Evolutionary conservation across 176 grass and related monocot genomes (phyloP).

Genomic region (Musa schizocarpa): DNA sequence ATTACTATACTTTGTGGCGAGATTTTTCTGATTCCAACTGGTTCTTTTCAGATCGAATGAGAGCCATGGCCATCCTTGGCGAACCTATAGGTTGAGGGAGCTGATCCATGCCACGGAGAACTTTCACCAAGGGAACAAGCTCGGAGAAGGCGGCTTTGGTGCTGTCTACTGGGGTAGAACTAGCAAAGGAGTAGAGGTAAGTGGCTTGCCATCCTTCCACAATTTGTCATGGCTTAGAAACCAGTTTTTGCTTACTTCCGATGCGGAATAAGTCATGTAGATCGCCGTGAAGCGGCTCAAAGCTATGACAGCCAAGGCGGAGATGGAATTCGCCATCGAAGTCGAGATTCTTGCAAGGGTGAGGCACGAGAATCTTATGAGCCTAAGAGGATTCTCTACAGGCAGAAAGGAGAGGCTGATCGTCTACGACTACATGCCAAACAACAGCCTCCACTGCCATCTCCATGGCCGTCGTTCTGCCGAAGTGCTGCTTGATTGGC

Average conservation of each 20-base stretch:
- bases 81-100: constrained; percentile 49
- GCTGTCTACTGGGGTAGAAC: constrained; percentile 26
- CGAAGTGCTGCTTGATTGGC: neutral
- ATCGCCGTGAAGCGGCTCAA: constrained; percentile 66
- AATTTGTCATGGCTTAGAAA: too few species aligned
- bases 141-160: constrained; percentile 21
- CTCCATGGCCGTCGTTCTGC: constrained; percentile 40
- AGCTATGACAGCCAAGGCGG: constrained; percentile 54
- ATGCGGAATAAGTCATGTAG: constrained; percentile 2
- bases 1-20: too few species aligned
- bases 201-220: too few species aligned
- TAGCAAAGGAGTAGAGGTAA: constrained; percentile 46
- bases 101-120: constrained; percentile 60
- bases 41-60: neutral
- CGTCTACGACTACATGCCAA: constrained; percentile 78
- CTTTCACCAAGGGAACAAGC: constrained; percentile 45
- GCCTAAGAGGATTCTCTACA: constrained; percentile 57
- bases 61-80: constrained; percentile 45
- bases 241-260: too few species aligned
- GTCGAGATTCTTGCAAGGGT: constrained; percentile 68
- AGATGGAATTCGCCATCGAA: constrained; percentile 73
- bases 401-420: constrained; percentile 60
- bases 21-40: too few species aligned
- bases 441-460: constrained; percentile 54
- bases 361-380: constrained; percentile 54